Base-by-base conservation (phyloP, 768 basidiomycete genomes). In the Mycena alexandri region DNA sequence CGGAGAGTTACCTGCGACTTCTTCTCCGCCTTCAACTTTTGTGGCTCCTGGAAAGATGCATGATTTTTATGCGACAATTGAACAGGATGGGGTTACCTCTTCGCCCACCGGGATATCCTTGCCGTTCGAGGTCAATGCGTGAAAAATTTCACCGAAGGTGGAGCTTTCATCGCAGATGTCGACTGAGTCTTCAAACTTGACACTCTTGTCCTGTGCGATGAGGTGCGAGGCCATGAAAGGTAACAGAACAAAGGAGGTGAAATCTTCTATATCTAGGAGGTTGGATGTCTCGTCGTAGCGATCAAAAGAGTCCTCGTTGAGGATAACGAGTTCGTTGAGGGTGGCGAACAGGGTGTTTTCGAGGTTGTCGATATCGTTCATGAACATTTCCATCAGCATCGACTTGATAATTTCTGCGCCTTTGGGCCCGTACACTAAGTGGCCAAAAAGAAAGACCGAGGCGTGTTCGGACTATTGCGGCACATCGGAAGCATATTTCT, bases 351-450 rank as follows among this genome's bases (percentile, higher is more conserved):
- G 43, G 0, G 8, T 29, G 10, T 44, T 5, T 1, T 0, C 5
- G 5, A 29, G 16, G 2, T 22, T 14, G 6, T 63, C 33, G 2
- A 34, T 21, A 11, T 44, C n/a, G 0, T n/a, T 29, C 7, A 51
- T 42, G 6, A 63, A 34, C 1, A 47, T 14, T 5, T 51, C 29
- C 7, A 63, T 8, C 8, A 63, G n/a, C 1, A 52, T 63, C 0
- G 51, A 63, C 10, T 63, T 53, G 43, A 63, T 54, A 2, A 63
- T 8, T 16, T 54, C 53, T 38, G 53, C 42, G 42, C 61, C 52
- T 11, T 44, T 53, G 3, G 29, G 43, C 8, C 52, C 61, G 19
- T n/a, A n/a, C n/a, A n/a, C n/a, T n/a, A n/a, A n/a, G n/a, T n/a
- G n/a, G n/a, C n/a, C n/a, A n/a, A n/a, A n/a, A n/a, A n/a, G n/a